phyloP scores from a whole-genome alignment of 2,329 filamentous ascomycete species.

The Nectriaceae sp. region DNA sequence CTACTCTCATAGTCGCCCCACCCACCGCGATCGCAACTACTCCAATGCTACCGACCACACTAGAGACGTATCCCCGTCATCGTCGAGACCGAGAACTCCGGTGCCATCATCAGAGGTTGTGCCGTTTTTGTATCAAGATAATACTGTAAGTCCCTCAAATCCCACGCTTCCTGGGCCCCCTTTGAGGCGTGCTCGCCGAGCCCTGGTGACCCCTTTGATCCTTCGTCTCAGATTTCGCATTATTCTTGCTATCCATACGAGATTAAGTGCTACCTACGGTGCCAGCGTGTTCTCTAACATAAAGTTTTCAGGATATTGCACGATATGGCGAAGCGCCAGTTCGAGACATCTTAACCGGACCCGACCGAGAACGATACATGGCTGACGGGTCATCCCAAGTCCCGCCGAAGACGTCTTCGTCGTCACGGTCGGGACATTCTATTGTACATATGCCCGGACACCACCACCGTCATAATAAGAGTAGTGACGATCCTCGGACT shows the following conservation, averaged over 20 bases:
- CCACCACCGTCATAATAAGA: constrained; percentile 68
- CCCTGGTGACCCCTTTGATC: constrained; percentile 3
- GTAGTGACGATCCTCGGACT: constrained; percentile 65
- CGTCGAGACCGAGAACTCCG: constrained; percentile 80
- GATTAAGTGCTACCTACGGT: neutral
- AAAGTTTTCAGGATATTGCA: constrained; percentile 63
- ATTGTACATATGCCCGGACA: constrained; percentile 68
- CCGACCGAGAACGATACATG: constrained; percentile 68
- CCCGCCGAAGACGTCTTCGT: constrained; percentile 64
- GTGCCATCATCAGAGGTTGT: constrained; percentile 90
- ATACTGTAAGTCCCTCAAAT: constrained; percentile 55
- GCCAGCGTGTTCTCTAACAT: constrained; percentile 20
- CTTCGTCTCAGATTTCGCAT: constrained; percentile 2
- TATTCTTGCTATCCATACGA: neutral
- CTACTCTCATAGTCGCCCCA: constrained; percentile 58
- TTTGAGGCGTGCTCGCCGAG: constrained; percentile 5
- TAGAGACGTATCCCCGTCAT: constrained; percentile 72
- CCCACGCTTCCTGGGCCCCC: constrained; percentile 11
- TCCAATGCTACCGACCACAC: constrained; percentile 75
- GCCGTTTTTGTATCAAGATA: constrained; percentile 93
- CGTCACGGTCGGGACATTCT: constrained; percentile 59
- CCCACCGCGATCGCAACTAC: constrained; percentile 74
- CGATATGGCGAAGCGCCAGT: constrained; percentile 79
- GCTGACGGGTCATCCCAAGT: constrained; percentile 49
- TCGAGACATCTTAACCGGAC: constrained; percentile 66